Conservation (phyloP, 2,329 filamentous ascomycete genomes). For the Clarireedia paspali region DNA sequence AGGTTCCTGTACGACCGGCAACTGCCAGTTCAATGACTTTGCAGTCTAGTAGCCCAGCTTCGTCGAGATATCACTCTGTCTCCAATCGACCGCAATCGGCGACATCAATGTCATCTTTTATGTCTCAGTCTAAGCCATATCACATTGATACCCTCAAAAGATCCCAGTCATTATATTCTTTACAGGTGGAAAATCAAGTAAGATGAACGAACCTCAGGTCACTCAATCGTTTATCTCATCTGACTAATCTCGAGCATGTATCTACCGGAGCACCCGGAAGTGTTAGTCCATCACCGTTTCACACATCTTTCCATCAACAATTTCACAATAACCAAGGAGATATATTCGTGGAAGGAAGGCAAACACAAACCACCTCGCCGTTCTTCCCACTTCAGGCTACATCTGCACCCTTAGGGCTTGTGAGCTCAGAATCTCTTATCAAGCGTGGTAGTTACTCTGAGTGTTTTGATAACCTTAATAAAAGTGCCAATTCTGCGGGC, state of each 20-base stretch:
- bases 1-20: constrained; percentile 13
- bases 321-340: background rate
- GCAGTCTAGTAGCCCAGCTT: constrained; percentile 2
- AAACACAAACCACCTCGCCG: background rate
- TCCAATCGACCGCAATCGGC: constrained; percentile 9
- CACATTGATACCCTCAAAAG: background rate
- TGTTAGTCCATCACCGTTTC: background rate
- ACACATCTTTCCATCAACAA: background rate
- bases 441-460: too few relatives aligned
- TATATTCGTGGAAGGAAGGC: background rate
- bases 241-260: background rate
- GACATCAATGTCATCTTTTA: constrained; percentile 5
- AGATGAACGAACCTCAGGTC: background rate
- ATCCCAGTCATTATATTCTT: constrained; percentile 10
- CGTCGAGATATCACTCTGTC: background rate
- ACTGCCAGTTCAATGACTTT: constrained; percentile 7
- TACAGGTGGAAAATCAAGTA: constrained; percentile 19
- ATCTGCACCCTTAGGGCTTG: background rate
- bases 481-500: background rate
- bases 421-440: too few relatives aligned
- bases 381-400: background rate
- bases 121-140: constrained; percentile 5
- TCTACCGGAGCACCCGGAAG: background rate
- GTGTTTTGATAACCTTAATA: too few relatives aligned
- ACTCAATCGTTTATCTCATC: background rate